Evolutionary conservation across 176 grass and related monocot genomes (phyloP).

Genomic region (Thinopyrum elongatum): DNA sequence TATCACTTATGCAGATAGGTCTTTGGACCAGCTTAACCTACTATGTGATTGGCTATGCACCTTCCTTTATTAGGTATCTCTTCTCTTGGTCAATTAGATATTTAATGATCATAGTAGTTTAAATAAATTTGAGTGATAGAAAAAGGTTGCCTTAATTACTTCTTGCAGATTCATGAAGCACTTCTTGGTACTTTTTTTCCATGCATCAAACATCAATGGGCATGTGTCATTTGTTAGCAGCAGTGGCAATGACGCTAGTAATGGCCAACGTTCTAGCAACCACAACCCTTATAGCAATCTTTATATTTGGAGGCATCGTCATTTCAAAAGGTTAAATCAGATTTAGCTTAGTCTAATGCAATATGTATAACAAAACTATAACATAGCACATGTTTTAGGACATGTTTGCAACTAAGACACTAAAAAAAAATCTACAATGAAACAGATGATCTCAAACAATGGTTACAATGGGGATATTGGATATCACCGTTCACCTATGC

Average conservation of each 20-base stretch:
- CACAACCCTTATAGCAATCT: conserved; percentile 42
- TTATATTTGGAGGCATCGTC: conserved; percentile 59
- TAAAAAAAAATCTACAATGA: not conserved
- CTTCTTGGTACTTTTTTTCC: conserved; percentile 56
- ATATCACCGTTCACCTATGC: conserved; percentile 49
- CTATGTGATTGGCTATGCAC: conserved; percentile 73
- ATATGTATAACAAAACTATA: not conserved
- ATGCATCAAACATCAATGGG: conserved; percentile 86
- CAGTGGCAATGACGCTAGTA: conserved; percentile 69
- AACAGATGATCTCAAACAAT: conserved; percentile 52
- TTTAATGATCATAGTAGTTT: no score
- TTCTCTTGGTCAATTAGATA: not conserved
- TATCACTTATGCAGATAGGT: conserved; percentile 67
- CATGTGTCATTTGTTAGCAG: conserved; percentile 63
- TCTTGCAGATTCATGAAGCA: conserved; percentile 69
- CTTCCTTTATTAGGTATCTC: conserved; percentile 57
- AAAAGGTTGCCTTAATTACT: not conserved
- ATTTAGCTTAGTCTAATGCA: not conserved
- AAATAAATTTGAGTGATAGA: not conserved
- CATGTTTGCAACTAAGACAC: not conserved
- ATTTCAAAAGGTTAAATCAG: conserved; percentile 62
- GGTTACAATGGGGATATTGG: conserved; percentile 61
- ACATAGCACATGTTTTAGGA: not conserved
- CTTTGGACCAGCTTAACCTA: conserved; percentile 79
- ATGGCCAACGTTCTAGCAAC: conserved; percentile 53